phyloP scores from a whole-genome alignment of 495 filamentous ascomycete species.

The Sordaria brevicollis region DNA sequence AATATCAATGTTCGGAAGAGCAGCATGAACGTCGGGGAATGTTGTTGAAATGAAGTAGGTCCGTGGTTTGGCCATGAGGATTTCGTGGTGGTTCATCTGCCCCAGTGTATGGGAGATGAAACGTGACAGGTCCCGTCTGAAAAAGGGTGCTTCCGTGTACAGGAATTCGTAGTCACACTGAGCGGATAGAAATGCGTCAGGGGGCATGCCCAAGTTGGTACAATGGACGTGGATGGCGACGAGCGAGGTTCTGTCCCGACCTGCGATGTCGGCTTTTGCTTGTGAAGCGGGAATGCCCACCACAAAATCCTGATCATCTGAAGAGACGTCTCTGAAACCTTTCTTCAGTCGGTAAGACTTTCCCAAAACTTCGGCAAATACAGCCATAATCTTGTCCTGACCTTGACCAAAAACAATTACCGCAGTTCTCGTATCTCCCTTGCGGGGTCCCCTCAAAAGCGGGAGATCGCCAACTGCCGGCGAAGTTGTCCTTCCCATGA shows the following conservation, averaged over 20 bases:
- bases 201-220: conserved; percentile 56
- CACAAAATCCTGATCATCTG: conserved; percentile 41
- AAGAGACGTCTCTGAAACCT: conserved; percentile 39
- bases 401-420: conserved; percentile 51
- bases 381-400: conserved; percentile 54
- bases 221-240: conserved; percentile 65
- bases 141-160: conserved; percentile 59
- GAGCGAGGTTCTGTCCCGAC: conserved; percentile 38
- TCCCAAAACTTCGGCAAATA: conserved; percentile 59
- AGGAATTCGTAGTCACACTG: conserved; percentile 74
- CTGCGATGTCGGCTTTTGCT: conserved; percentile 41
- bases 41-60: conserved; percentile 81
- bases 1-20: conserved; percentile 76
- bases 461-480: conserved; percentile 15
- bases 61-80: conserved; percentile 60
- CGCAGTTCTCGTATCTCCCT: conserved; percentile 41
- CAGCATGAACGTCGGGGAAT: conserved; percentile 73
- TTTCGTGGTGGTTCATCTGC: conserved; percentile 62
- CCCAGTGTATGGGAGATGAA: conserved; percentile 70
- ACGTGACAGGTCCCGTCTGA: conserved; percentile 63
- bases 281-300: conserved; percentile 46
- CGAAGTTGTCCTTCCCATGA: conserved; percentile 19
- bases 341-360: conserved; percentile 50
- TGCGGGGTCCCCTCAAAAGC: conserved; percentile 25
- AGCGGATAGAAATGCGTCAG: conserved; percentile 51